Evolutionary conservation across 2,329 filamentous ascomycete species (phyloP).

Genomic region (Sclerotinia subarctica): DNA sequence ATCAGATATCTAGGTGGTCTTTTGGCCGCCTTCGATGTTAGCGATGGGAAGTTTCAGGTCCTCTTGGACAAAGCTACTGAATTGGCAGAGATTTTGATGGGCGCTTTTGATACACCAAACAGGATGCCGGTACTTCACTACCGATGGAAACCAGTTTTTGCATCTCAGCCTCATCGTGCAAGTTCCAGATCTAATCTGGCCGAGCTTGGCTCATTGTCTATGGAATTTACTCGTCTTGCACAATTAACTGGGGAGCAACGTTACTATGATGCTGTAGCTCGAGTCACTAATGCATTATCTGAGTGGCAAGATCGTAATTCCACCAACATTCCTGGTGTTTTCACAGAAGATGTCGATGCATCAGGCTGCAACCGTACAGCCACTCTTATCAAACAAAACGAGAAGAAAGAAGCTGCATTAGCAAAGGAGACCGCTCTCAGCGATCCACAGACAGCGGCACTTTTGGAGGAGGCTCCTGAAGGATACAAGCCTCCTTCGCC

Average conservation of each 20-base stretch:
- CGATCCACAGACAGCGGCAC: slow-evolving; percentile 17
- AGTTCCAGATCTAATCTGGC: slow-evolving; percentile 54
- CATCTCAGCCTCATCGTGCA: slow-evolving; percentile 62
- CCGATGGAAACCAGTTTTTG: slow-evolving; percentile 66
- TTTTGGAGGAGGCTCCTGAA: slow-evolving; percentile 25
- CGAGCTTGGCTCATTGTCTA: slow-evolving; percentile 63
- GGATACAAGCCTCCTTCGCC: slow-evolving; percentile 36
- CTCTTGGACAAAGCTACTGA: slow-evolving; percentile 70
- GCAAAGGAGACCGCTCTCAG: slow-evolving; percentile 19
- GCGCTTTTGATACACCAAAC: slow-evolving; percentile 82
- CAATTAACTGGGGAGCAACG: slow-evolving; percentile 77
- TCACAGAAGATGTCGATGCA: slow-evolving; percentile 73
- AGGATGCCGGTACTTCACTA: slow-evolving; percentile 86
- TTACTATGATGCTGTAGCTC: slow-evolving; percentile 87
- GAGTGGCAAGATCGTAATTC: slow-evolving; percentile 64
- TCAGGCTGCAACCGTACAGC: slow-evolving; percentile 64
- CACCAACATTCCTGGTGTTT: slow-evolving; percentile 71
- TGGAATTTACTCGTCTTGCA: slow-evolving; percentile 87
- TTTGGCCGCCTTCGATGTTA: slow-evolving; percentile 82
- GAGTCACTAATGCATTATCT: slow-evolving; percentile 77
- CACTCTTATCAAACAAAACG: not conserved
- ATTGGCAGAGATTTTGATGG: slow-evolving; percentile 67
- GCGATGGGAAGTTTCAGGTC: slow-evolving; percentile 63
- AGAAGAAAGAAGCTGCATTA: slow-evolving; percentile 11
- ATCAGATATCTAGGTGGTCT: slow-evolving; percentile 90